Conservation (phyloP, 1,284 basidiomycete species). For the Stygiomarasmius scandens region DNA sequence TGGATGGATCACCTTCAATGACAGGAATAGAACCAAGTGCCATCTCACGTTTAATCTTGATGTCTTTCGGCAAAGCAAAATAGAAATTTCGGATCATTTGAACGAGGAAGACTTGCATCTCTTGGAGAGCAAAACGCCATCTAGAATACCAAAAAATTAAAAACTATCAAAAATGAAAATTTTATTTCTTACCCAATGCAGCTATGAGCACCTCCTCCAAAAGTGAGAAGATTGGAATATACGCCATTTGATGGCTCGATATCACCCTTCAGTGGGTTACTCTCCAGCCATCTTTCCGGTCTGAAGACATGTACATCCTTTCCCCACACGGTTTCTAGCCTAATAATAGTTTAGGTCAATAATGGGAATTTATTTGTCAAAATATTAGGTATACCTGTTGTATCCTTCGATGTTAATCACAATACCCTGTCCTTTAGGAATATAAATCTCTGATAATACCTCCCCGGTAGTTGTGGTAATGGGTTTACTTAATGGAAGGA, state of each 20-base stretch:
- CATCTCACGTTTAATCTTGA: too few species aligned
- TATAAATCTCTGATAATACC: conserved; percentile 34
- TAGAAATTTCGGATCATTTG: not conserved
- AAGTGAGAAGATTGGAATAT: conserved; percentile 33
- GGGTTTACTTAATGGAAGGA: conserved; percentile 41
- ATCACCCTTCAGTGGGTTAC: conserved; percentile 17
- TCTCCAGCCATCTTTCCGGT: conserved; percentile 30
- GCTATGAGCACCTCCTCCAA: not conserved
- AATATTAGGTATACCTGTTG: conserved; percentile 27
- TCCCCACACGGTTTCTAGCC: conserved; percentile 32
- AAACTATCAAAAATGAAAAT: conserved; percentile 25
- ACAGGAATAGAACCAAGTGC: too few species aligned
- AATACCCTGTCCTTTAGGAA: conserved; percentile 40
- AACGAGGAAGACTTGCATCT: conserved; percentile 26
- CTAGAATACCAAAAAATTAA: conserved; percentile 22
- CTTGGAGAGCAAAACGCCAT: conserved; percentile 33
- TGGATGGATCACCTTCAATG: too few species aligned
- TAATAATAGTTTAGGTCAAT: conserved; percentile 7
- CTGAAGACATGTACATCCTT: conserved; percentile 33
- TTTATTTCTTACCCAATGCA: not conserved
- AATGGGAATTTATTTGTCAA: not conserved
- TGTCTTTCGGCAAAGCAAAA: not conserved
- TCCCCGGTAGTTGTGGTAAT: conserved; percentile 34
- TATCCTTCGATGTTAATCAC: conserved; percentile 31
- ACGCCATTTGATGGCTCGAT: conserved; percentile 26